phyloP scores from a whole-genome alignment of 345 rosid genomes.

The Gossypium thurberi region DNA sequence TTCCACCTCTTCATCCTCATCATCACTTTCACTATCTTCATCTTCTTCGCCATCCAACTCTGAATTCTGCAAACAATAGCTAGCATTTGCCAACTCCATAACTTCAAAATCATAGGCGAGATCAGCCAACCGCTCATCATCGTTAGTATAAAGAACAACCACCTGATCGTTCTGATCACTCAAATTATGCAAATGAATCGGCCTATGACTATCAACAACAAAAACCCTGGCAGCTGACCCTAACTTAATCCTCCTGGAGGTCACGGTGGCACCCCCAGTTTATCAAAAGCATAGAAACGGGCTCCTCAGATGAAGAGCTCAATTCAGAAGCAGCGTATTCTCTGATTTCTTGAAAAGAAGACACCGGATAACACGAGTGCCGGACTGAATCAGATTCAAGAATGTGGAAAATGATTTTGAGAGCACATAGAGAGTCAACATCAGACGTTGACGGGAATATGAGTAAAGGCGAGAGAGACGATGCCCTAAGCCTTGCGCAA shows the following conservation, averaged over 20 bases:
- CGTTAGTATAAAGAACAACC: conserved; percentile 71
- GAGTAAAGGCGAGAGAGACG: conserved; percentile 59
- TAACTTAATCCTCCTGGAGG: conserved; percentile 39
- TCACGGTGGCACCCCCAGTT: conserved; percentile 98
- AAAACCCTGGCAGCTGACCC: conserved; percentile 62
- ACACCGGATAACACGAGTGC: conserved; percentile 91
- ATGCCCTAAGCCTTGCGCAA: conserved; percentile 56
- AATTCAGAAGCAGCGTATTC: conserved; percentile 57
- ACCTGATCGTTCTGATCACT: conserved; percentile 66
- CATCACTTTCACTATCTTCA: conserved; percentile 26
- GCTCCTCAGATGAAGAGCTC: conserved; percentile 35
- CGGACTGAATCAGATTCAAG: conserved; percentile 88
- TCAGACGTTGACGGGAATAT: conserved; percentile 91
- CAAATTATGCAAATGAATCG: conserved; percentile 86
- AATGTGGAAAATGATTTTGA: conserved; percentile 70
- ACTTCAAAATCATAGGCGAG: conserved; percentile 78
- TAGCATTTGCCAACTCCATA: conserved; percentile 62
- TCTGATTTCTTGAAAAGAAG: conserved; percentile 75
- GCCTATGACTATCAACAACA: conserved; percentile 90
- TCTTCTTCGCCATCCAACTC: conserved; percentile 30
- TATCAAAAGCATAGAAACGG: conserved; percentile 55
- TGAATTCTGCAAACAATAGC: conserved; percentile 31
- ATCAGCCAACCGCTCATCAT: conserved; percentile 83
- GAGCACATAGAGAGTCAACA: conserved; percentile 85
- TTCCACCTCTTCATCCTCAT: conserved; percentile 25